Conservation (phyloP, 2,329 filamentous ascomycete species). For the Zelopaecilomyces penicillatus region DNA sequence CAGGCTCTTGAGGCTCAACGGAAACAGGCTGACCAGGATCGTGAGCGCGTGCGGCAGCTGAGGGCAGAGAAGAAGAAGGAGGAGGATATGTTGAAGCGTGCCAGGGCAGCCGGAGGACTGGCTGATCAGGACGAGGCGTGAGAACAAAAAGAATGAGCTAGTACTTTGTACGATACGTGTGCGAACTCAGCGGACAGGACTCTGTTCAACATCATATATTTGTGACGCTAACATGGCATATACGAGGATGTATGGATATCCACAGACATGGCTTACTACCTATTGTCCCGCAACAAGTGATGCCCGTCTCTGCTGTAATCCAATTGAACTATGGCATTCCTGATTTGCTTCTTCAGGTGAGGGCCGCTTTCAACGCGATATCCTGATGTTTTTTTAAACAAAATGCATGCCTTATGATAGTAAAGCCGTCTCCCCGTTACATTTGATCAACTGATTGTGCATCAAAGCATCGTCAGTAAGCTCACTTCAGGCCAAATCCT, state of each 20-base stretch:
- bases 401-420: too few species aligned
- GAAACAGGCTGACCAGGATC: slow-evolving; percentile 44
- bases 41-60: slow-evolving; percentile 42
- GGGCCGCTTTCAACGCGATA: too few species aligned
- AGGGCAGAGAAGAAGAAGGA: slow-evolving; percentile 53
- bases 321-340: too few species aligned
- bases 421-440: too few species aligned
- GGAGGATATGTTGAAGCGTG: slow-evolving; percentile 40
- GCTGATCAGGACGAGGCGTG: slow-evolving; percentile 24
- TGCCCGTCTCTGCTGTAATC: too few species aligned
- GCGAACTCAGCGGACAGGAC: slow-evolving; percentile 2
- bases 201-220: not conserved
- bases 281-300: too few species aligned
- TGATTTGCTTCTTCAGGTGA: too few species aligned
- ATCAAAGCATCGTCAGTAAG: not conserved
- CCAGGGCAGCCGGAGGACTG: slow-evolving; percentile 30
- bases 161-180: slow-evolving; percentile 23
- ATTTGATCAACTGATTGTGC: not conserved
- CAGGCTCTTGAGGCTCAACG: slow-evolving; percentile 46
- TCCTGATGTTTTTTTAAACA: too few species aligned
- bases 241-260: not conserved
- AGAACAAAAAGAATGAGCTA: slow-evolving; percentile 6
- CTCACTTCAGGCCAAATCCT: slow-evolving; percentile 79
- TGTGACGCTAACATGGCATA: slow-evolving; percentile 5
- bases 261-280: not conserved